Conservation (phyloP, 441 rosid species). For the Populus hybrid region DNA sequence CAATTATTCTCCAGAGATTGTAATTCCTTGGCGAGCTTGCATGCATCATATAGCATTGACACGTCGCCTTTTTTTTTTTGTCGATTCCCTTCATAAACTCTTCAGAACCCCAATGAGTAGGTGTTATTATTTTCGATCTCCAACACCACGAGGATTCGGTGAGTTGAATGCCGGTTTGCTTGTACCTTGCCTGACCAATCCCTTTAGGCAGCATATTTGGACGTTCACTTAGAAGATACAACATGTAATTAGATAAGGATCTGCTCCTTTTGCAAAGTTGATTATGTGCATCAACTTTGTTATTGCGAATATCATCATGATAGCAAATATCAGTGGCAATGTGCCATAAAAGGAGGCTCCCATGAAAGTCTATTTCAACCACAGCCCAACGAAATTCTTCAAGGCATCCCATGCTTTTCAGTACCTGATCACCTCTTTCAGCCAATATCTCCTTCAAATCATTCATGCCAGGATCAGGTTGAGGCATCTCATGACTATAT, state of each 20-base stretch:
- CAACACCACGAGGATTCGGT: accelerated
- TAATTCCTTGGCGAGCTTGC: background rate
- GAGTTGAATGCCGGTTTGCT: background rate
- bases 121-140: accelerated
- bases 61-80: accelerated
- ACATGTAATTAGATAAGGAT: background rate
- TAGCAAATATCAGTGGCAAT: background rate
- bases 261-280: background rate
- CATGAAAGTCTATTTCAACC: background rate
- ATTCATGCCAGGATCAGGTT: background rate
- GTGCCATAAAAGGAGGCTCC: background rate
- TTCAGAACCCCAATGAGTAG: background rate
- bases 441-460: background rate
- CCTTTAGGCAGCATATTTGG: background rate
- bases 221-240: background rate
- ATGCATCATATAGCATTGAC: background rate
- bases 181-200: background rate
- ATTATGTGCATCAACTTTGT: background rate
- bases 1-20: background rate
- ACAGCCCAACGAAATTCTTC: background rate
- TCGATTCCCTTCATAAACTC: background rate
- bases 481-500: background rate
- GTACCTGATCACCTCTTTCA: background rate
- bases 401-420: background rate
- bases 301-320: background rate